Evolutionary conservation across 805 yeast species (phyloP).

Genomic region (Maudiozyma serrabonitensis): DNA sequence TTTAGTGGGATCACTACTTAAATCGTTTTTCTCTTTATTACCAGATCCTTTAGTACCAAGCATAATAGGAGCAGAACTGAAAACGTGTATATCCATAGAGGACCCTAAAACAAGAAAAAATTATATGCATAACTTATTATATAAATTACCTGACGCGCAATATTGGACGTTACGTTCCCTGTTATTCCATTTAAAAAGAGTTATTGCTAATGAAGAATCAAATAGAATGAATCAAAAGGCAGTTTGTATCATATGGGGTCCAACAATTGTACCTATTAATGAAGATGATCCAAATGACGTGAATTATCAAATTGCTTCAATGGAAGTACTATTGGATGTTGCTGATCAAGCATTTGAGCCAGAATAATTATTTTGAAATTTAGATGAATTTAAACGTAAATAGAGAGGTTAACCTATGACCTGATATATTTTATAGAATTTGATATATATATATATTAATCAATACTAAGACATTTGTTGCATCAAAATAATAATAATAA

Average conservation of each 20-base stretch:
- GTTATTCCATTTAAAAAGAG: conserved; percentile 73
- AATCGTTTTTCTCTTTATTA: conserved; percentile 70
- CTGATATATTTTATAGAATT: background rate
- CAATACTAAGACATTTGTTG: too few relatives aligned
- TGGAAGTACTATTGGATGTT: conserved; percentile 75
- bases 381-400: too few relatives aligned
- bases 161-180: conserved; percentile 84
- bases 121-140: conserved; percentile 73
- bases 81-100: conserved; percentile 56
- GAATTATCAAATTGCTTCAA: conserved; percentile 63
- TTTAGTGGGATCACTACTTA: conserved; percentile 78
- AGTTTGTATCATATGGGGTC: conserved; percentile 92
- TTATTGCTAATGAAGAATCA: conserved; percentile 48
- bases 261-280: conserved; percentile 65
- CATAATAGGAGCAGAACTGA: conserved; percentile 21
- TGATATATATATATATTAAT: background rate
- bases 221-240: conserved; percentile 80
- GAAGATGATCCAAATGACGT: conserved; percentile 62
- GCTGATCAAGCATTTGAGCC: conserved; percentile 76
- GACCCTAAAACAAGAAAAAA: conserved; percentile 58
- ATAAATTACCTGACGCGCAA: conserved; percentile 86
- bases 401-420: background rate
- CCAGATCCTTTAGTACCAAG: conserved; percentile 47
- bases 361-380: conserved; percentile 23
- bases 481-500: too few relatives aligned